These are phyloP conservation scores for Cryptococcus maquisensis DNA, from an alignment of 1,284 basidiomycete genomes.

Conservation along the genomic window DNA sequence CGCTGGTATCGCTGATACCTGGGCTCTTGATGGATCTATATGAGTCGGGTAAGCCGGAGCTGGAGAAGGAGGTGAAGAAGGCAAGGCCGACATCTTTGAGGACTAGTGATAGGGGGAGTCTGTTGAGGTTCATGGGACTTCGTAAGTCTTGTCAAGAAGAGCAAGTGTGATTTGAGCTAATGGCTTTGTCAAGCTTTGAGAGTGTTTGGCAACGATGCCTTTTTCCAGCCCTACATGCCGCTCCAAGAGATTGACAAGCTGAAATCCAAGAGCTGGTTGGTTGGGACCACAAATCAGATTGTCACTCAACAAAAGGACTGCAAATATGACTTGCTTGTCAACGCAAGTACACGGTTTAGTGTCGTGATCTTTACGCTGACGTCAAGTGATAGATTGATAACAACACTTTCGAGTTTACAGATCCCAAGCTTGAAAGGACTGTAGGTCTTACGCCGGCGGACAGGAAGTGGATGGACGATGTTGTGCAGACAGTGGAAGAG, in stretches of 20 bases:
- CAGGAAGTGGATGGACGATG: conserved; percentile 89
- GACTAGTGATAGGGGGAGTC: conserved; percentile 85
- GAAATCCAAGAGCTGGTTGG: conserved; percentile 73
- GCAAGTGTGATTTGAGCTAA: not conserved
- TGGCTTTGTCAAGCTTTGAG: conserved; percentile 29
- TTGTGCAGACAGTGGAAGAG: conserved; percentile 74
- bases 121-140: conserved; percentile 86
- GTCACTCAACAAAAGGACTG: conserved; percentile 87
- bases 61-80: conserved; percentile 62
- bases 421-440: conserved; percentile 71
- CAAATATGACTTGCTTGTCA: conserved; percentile 77
- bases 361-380: not conserved
- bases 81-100: conserved; percentile 68
- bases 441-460: conserved; percentile 84
- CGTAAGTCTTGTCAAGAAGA: conserved; percentile 59
- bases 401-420: conserved; percentile 74
- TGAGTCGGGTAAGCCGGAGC: conserved; percentile 84
- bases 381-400: conserved; percentile 64
- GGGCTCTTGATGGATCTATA: conserved; percentile 81
- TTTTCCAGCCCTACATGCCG: conserved; percentile 97
- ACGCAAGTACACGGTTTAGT: conserved; percentile 56
- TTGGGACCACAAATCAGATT: conserved; percentile 89
- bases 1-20: conserved; percentile 76
- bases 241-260: conserved; percentile 92
- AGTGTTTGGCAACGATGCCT: conserved; percentile 81